phyloP scores from a whole-genome alignment of 2,329 filamentous ascomycete genomes.

The Penicillium frequentans region DNA sequence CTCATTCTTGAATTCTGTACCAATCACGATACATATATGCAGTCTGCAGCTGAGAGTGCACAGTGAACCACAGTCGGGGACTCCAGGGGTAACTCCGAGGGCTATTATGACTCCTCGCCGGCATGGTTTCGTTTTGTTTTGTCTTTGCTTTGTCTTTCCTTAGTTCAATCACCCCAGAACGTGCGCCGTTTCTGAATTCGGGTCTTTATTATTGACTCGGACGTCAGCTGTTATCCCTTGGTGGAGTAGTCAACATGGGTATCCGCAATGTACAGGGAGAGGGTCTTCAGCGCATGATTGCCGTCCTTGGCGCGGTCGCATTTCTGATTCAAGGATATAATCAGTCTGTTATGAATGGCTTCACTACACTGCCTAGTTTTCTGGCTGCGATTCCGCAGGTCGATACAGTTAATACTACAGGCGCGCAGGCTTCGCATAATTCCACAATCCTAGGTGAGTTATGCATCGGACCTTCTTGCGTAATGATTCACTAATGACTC shows the following conservation, averaged over 20 bases:
- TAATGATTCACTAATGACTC: background rate
- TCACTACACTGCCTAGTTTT: constrained; percentile 10
- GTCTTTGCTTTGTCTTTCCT: background rate
- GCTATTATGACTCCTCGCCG: background rate
- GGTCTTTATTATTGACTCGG: background rate
- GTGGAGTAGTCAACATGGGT: background rate
- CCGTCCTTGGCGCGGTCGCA: constrained; percentile 15
- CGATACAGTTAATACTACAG: constrained; percentile 14
- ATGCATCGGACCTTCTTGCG: background rate
- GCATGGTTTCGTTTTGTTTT: background rate
- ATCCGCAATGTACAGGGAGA: constrained; percentile 5
- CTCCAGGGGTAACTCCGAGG: background rate
- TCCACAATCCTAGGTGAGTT: constrained; percentile 15
- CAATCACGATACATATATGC: background rate
- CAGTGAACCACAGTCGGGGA: background rate
- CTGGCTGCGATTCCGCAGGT: constrained; percentile 12
- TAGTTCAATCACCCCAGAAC: background rate
- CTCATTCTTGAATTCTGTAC: background rate
- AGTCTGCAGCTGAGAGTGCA: background rate
- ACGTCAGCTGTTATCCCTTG: background rate
- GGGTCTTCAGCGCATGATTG: constrained; percentile 10
- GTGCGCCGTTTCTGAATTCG: background rate
- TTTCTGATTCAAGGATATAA: constrained; percentile 24
- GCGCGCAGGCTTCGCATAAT: constrained; percentile 12
- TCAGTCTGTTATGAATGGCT: constrained; percentile 19